Base-by-base conservation (phyloP, 352 stramenopile genomes). In the Globisporangium spiculum region DNA sequence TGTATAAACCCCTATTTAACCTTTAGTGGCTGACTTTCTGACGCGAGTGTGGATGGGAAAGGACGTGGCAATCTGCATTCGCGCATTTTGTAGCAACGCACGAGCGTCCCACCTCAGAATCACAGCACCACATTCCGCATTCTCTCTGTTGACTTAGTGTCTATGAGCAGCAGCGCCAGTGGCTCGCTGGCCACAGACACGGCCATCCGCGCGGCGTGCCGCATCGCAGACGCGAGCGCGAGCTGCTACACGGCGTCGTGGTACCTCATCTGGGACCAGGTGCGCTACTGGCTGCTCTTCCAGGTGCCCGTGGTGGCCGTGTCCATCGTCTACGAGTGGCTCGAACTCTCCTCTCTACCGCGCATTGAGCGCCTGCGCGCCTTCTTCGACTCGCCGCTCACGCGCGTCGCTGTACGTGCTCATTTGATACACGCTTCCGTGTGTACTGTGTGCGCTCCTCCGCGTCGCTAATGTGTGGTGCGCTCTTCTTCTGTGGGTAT, bases 221-320 rank as follows among this genome's bases (percentile, higher is more conserved):
- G 70, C 48, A 79, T 96, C 71, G 82, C 84, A 10, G 66, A 90
- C 74, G 65, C 73, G 63, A 78, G 73, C 26, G 70, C 77, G 0
- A 72, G 66, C 14, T 96, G 88, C 73, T 96, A 87, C 72, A 92
- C 86, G 63, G 88, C 88, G 3, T 91, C 85, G 34, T 96, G 88
- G 88, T 85, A 83, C 68, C 81, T 96, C 64, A 77, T 94, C 20
- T 90, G 86, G 77, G 80, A 88, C 73, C 88, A 96, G 69, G 67
- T 94, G 22, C 86, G 83, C 61, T 89, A 86, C 61, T 96, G 83
- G 83, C 70, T 90, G 68, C 83, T 94, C 27, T 77, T 93, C 44
- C 88, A 96, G 68, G 61, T 84, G 56, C 84, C 88, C 18, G 75
- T 94, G 14, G 58, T 92, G 32, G 83, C 73, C 20, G 44, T 92